Evolutionary conservation across 108 stramenopile genomes (phyloP).

Genomic region (Nitzschia inconspicua): DNA sequence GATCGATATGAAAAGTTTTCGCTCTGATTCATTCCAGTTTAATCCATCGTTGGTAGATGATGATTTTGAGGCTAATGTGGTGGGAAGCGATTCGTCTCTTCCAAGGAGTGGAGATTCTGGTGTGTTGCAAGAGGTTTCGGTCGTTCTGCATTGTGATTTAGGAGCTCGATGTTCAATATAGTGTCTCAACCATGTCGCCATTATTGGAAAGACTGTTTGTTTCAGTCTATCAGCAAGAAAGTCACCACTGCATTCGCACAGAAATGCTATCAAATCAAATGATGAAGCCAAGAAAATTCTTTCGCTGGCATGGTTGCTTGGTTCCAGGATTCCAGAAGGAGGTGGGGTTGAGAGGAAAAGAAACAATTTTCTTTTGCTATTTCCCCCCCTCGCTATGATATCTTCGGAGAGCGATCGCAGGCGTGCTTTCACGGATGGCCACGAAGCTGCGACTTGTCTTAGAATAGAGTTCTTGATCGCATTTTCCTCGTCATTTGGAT

Average conservation of each 20-base stretch:
- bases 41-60: not conserved
- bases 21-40: slow-evolving; percentile 21
- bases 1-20: slow-evolving; percentile 16
- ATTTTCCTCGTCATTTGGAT: slow-evolving; percentile 7
- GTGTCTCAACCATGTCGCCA: not conserved
- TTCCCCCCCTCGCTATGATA: not conserved
- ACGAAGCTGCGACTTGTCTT: slow-evolving; percentile 24
- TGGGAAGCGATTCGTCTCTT: not conserved
- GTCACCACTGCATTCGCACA: slow-evolving; percentile 28
- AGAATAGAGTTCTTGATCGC: slow-evolving; percentile 19
- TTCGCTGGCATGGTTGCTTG: not conserved
- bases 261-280: slow-evolving; percentile 11
- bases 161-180: not conserved
- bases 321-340: too few species aligned
- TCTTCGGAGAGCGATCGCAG: slow-evolving; percentile 6
- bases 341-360: too few species aligned
- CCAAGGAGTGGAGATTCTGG: not conserved
- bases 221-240: slow-evolving; percentile 25
- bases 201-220: slow-evolving; percentile 20
- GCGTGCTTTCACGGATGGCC: slow-evolving; percentile 31
- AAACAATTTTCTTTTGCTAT: too few species aligned
- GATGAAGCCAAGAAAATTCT: slow-evolving; percentile 14
- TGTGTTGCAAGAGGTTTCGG: not conserved
- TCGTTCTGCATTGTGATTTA: too few species aligned
- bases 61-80: not conserved